Percentiles rank a stretch among this genome's conserved stretches.
Conservation (phyloP, 1,284 basidiomycete species). For the Trametes pubescens region DNA sequence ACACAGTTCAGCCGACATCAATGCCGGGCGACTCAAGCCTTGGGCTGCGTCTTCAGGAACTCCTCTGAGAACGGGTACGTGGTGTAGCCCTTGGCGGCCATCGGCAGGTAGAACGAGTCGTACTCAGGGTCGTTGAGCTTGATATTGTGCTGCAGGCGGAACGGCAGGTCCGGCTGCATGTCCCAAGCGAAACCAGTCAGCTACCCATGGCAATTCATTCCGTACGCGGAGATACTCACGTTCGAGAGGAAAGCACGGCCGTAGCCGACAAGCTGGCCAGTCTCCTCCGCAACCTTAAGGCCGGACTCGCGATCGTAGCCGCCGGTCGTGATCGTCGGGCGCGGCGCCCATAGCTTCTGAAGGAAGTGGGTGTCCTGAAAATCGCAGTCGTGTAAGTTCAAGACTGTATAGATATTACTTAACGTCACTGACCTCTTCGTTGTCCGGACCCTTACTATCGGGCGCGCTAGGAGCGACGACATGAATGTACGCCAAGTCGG, state of each 20-base stretch:
- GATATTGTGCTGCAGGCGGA: slow-evolving; percentile 26
- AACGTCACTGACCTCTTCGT: slow-evolving; percentile 7
- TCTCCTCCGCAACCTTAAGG: slow-evolving; percentile 40
- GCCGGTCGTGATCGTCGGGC: slow-evolving; percentile 45
- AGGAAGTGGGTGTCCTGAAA: slow-evolving; percentile 40
- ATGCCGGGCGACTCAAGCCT: not conserved
- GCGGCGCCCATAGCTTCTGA: slow-evolving; percentile 40
- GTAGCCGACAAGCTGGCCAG: slow-evolving; percentile 51
- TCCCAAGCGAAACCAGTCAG: not conserved
- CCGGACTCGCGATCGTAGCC: slow-evolving; percentile 35
- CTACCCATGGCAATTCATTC: not conserved
- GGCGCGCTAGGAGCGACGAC: slow-evolving; percentile 47
- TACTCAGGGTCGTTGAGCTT: slow-evolving; percentile 19
- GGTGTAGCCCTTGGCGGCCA: slow-evolving; percentile 37
- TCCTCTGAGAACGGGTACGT: slow-evolving; percentile 33
- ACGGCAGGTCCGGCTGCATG: slow-evolving; percentile 29
- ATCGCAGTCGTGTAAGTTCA: not conserved
- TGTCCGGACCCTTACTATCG: slow-evolving; percentile 33
- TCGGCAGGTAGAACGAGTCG: slow-evolving; percentile 29
- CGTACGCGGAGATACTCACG: slow-evolving; percentile 29
- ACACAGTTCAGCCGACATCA: too few relatives aligned
- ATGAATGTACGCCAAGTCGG: slow-evolving; percentile 66
- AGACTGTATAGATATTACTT: too few relatives aligned
- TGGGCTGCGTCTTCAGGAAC: slow-evolving; percentile 13
- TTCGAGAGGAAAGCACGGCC: slow-evolving; percentile 57